These are phyloP conservation scores for Trypethelium eluteriae DNA, from an alignment of 495 filamentous ascomycete species.

Conservation along the genomic window DNA sequence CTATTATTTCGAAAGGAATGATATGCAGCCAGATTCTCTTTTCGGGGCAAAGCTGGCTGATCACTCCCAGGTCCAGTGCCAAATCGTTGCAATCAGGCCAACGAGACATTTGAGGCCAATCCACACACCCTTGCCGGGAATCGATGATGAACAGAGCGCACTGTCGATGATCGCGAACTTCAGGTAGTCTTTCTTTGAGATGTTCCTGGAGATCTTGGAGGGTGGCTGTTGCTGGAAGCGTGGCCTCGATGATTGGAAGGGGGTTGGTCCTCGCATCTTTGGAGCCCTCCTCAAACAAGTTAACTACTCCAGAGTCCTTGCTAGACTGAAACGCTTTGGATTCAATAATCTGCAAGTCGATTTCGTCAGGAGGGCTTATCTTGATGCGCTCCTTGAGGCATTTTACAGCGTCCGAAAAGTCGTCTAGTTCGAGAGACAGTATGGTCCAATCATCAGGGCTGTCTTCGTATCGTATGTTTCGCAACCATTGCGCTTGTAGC, in stretches of 20 bases:
- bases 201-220: background rate
- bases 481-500: background rate
- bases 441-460: background rate
- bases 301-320: slow-evolving; percentile 26
- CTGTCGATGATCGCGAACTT: background rate
- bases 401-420: background rate
- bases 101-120: background rate
- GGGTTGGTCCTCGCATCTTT: slow-evolving; percentile 1
- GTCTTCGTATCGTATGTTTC: background rate
- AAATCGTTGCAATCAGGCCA: background rate
- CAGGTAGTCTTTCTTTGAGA: background rate
- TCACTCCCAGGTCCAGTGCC: background rate
- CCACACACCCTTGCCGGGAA: background rate
- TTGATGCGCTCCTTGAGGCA: slow-evolving; percentile 15
- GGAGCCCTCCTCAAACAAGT: slow-evolving; percentile 19
- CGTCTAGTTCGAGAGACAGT: background rate
- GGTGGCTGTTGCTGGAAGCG: background rate
- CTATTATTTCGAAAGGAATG: background rate
- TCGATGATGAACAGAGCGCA: background rate
- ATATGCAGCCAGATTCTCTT: background rate
- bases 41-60: background rate
- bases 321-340: slow-evolving; percentile 25
- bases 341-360: slow-evolving; percentile 28
- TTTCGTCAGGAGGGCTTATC: background rate
- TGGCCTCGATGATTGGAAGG: background rate